phyloP scores from a whole-genome alignment of 495 filamentous ascomycete genomes.

The Gamarada debralockiae region DNA sequence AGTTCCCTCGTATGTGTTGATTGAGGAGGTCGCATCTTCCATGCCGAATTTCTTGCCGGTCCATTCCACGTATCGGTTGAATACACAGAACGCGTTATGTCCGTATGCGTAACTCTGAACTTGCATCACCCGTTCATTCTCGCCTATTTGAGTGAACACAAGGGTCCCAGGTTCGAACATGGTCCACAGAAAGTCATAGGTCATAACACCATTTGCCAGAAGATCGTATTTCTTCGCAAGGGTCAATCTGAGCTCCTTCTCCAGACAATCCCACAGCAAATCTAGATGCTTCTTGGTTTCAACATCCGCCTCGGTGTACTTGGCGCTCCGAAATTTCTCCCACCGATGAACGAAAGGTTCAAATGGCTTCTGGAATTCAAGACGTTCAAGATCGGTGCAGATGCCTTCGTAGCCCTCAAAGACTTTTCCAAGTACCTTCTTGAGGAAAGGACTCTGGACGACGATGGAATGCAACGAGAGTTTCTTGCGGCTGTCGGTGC shows the following conservation, averaged over 20 bases:
- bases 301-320: conserved; percentile 40
- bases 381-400: conserved; percentile 50
- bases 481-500: conserved; percentile 47
- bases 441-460: conserved; percentile 59
- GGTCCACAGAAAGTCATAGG: conserved; percentile 84
- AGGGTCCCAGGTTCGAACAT: conserved; percentile 86
- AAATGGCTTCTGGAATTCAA: conserved; percentile 57
- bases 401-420: conserved; percentile 60
- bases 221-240: conserved; percentile 78
- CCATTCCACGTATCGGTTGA: conserved; percentile 42
- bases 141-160: conserved; percentile 72
- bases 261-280: conserved; percentile 50
- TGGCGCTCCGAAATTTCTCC: conserved; percentile 44
- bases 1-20: too few relatives aligned
- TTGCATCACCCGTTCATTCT: conserved; percentile 36
- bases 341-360: conserved; percentile 64
- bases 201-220: conserved; percentile 77
- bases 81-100: conserved; percentile 17
- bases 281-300: conserved; percentile 51
- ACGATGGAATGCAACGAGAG: conserved; percentile 57
- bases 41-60: too few relatives aligned
- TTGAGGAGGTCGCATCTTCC: too few relatives aligned
- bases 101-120: not conserved
- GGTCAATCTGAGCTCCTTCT: conserved; percentile 57
- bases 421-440: conserved; percentile 48